Conservation (phyloP, 2,329 filamentous ascomycete genomes). For the Apiospora phragmitis region DNA sequence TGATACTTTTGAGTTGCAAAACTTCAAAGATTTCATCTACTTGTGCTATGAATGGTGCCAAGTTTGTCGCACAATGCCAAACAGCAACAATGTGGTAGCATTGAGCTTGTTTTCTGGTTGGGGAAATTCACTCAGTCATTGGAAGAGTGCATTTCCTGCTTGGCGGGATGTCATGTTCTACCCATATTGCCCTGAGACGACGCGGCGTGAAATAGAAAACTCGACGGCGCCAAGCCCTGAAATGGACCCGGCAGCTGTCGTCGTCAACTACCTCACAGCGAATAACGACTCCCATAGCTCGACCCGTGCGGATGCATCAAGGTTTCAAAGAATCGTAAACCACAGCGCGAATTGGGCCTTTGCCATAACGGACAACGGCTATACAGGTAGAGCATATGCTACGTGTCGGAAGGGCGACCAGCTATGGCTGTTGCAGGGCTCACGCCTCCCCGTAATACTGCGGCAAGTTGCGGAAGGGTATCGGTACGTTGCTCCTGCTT, state of each 20-base stretch:
- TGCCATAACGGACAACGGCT: not conserved
- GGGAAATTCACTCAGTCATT: no score
- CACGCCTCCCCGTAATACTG: not conserved
- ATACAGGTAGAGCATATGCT: not conserved
- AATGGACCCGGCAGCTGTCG: not conserved
- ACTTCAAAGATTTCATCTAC: not conserved
- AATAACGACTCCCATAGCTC: not conserved
- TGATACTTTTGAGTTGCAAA: not conserved
- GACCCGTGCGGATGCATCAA: accelerated
- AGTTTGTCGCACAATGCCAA: not conserved
- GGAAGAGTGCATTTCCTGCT: no score
- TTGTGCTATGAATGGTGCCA: not conserved
- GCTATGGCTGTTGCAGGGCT: not conserved
- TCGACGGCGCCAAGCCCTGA: not conserved
- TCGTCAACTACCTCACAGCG: not conserved
- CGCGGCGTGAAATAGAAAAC: not conserved
- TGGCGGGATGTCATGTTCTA: not conserved
- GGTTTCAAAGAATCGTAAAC: not conserved
- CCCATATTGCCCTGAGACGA: not conserved
- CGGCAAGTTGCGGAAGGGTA: not conserved
- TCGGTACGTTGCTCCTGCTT: not conserved
- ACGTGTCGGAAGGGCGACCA: not conserved
- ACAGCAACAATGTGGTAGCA: no score
- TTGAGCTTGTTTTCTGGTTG: no score
- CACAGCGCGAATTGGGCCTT: not conserved